Percentiles rank a stretch among this genome's conserved stretches.
These are phyloP conservation scores for Cercophora sp. DNA, from an alignment of 495 filamentous ascomycete species.

Conservation along the genomic window DNA sequence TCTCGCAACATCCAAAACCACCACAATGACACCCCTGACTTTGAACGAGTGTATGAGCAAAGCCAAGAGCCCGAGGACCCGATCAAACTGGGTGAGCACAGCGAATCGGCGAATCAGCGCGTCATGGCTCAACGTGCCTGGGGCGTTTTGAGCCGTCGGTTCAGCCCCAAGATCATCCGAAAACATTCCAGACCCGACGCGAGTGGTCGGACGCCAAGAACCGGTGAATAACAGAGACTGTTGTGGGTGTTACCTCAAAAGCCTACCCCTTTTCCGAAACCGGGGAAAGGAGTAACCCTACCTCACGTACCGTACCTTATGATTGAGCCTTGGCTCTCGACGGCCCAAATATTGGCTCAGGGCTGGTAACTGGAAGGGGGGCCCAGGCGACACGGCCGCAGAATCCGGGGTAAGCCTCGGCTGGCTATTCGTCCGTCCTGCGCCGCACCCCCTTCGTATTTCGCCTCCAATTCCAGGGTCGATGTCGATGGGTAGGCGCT, in stretches of 20 bases:
- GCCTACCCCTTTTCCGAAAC: neutral
- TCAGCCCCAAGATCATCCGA: neutral
- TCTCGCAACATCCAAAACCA: neutral
- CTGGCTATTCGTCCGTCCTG: neutral
- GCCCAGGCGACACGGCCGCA: no score
- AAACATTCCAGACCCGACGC: neutral
- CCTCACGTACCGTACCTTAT: neutral
- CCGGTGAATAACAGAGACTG: neutral
- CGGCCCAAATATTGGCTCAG: no score
- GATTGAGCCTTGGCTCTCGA: neutral
- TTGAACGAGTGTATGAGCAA: neutral
- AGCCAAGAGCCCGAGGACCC: neutral
- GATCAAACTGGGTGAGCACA: no score
- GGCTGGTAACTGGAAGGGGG: no score
- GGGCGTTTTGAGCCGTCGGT: neutral
- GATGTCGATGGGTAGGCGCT: neutral
- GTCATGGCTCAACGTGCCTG: no score
- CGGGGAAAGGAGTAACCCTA: neutral
- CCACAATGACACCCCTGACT: neutral
- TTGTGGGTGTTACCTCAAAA: neutral
- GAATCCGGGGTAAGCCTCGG: neutral
- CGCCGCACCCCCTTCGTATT: neutral
- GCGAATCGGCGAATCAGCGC: no score
- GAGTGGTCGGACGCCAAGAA: neutral
- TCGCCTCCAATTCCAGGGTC: neutral